phyloP scores from a whole-genome alignment of 805 yeast genomes.

The Metschnikowia chrysomelidarum region DNA sequence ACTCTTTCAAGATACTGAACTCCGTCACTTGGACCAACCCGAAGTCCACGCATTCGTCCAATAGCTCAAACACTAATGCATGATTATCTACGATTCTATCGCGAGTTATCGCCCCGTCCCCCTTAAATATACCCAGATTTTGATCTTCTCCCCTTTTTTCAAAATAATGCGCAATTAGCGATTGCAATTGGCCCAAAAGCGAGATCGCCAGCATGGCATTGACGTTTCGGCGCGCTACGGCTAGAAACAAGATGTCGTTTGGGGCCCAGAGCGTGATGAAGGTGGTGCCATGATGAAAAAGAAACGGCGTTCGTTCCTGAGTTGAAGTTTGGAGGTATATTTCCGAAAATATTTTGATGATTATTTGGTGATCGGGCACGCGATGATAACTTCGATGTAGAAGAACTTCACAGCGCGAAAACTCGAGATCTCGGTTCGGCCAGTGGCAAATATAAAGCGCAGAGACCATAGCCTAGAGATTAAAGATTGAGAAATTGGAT shows the following conservation, averaged over 20 bases:
- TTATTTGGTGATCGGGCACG: constrained; percentile 23
- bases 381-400: constrained; percentile 35
- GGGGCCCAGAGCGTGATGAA: constrained; percentile 52
- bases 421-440: constrained; percentile 27
- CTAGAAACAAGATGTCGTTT: constrained; percentile 42
- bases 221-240: constrained; percentile 44
- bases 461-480: constrained; percentile 29
- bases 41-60: constrained; percentile 87
- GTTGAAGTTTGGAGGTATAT: constrained; percentile 19
- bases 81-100: constrained; percentile 71
- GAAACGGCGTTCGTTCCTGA: constrained; percentile 37
- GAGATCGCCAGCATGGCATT: constrained; percentile 58
- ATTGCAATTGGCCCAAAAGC: constrained; percentile 46
- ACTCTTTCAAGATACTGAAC: constrained; percentile 72
- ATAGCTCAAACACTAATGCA: constrained; percentile 71
- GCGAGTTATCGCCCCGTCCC: too few relatives aligned
- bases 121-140: too few relatives aligned
- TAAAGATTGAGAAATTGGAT: neutral
- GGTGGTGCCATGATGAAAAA: constrained; percentile 48
- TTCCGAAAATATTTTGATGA: constrained; percentile 27
- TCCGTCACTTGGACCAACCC: constrained; percentile 88
- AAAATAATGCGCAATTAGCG: constrained; percentile 30
- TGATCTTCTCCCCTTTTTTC: neutral
- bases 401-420: constrained; percentile 30
- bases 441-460: constrained; percentile 38